Evolutionary conservation across 495 filamentous ascomycete species (phyloP).

Genomic region (Daldinia bambusicola): DNA sequence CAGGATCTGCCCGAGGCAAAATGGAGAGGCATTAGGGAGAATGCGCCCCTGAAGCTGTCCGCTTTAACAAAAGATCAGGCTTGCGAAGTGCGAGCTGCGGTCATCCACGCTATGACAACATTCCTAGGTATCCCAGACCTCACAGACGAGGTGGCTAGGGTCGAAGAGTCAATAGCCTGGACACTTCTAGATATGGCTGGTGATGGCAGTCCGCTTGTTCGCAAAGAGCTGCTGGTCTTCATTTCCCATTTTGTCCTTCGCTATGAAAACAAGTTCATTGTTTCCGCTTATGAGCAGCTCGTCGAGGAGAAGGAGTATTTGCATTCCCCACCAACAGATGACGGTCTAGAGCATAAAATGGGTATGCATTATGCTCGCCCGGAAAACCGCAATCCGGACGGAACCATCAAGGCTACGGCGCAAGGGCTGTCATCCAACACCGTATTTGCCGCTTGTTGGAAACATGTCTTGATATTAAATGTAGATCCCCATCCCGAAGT

Average conservation of each 20-base stretch:
- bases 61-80: conserved; percentile 86
- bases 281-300: conserved; percentile 91
- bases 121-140: conserved; percentile 95
- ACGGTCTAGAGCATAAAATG: conserved; percentile 65
- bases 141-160: conserved; percentile 87
- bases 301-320: conserved; percentile 81
- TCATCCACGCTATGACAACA: conserved; percentile 89
- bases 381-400: conserved; percentile 61
- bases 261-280: conserved; percentile 91
- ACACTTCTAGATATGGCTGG: conserved; percentile 85
- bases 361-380: conserved; percentile 63
- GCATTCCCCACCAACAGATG: conserved; percentile 59
- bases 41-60: conserved; percentile 80
- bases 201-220: conserved; percentile 91
- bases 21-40: conserved; percentile 87
- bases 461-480: conserved; percentile 87
- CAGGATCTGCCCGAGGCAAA: conserved; percentile 89
- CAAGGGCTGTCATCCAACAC: conserved; percentile 80
- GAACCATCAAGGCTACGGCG: conserved; percentile 58
- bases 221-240: conserved; percentile 92
- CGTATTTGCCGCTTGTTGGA: conserved; percentile 92
- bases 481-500: conserved; percentile 96
- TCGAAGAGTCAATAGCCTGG: conserved; percentile 88
- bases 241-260: conserved; percentile 90
- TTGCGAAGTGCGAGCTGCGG: conserved; percentile 93